Evolutionary conservation across 805 yeast species (phyloP), one percentile per base, ranked within the genome.

Genomic region (Cyberlindnera amylophila): DNA sequence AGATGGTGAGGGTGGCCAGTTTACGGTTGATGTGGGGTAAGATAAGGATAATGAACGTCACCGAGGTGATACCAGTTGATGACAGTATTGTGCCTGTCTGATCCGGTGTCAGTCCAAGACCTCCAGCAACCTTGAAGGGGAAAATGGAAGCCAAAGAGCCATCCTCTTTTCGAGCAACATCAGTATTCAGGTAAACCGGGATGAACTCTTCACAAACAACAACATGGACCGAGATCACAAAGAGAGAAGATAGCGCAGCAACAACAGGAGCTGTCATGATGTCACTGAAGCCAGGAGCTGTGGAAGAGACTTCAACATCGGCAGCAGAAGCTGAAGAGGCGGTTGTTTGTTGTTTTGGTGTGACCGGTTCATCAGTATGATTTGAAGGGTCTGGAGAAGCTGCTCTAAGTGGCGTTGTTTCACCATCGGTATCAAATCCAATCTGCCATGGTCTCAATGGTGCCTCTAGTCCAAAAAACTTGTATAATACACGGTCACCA

Each of bases 11-110:
- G 3, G 42, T 32, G 15, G 38, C 41, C 24, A 36, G 17, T 28
- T 42, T 42, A 9, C 49, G 24, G 18, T 42, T 33, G 31, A 46
- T 18, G 32, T 42, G 36, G 3, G 49, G 49, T 3, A 46, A 27
- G 3, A 33, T 59, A 34, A 76, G 40, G 33, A 79, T 70, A 32
- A 73, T 63, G 34, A 74, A 49, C n/a, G 74, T 67, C 4, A 81
- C 82, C 21, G 71, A 61, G 16, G 72, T 52, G 24, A 44, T 16
- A 4, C 83, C 83, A 4, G 77, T 72, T 2, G 66, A 40, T 11
- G 82, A 74, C 24, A 78, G 60, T 35, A 77, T 52, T 4, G 63
- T 53, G 30, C 83, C 84, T 24, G 77, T 76, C n/a, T 66, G 64
- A 39, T 62, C 59, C 2, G 79, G 61, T 18, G 57, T 49, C 53